Evolutionary conservation across 2,329 filamentous ascomycete species (phyloP), one percentile per base, ranked within the genome.

Genomic region (Penicillium digitatum): DNA sequence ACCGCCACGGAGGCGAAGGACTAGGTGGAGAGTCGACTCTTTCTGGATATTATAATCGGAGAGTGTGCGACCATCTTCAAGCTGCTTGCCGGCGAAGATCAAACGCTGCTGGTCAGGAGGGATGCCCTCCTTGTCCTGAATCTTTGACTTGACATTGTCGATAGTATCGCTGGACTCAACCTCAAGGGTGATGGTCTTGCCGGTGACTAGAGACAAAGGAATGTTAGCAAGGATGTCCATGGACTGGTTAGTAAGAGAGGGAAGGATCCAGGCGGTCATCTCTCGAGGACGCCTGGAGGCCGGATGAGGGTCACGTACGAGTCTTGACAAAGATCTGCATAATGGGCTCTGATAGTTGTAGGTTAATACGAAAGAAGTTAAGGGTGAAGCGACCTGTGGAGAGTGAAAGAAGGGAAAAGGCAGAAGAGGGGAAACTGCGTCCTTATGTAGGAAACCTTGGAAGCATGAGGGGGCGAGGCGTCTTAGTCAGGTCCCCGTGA

Each of bases 301-400:
- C 35, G 32, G 26, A 27, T 26, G 63, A 65, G 62, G 67, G 69
- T 66, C 69, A 87, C 87, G 83, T 81, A 90, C 87, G 84, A 68
- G 91, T 96, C 87, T 96, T 96, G 71, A 96, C 92, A 78, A 96
- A 96, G 83, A 96, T 96, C 84, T 96, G 92, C 92, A 96, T 95
- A 76, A 65, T 86, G 77, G 55, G 50, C 57, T 56, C 45, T 57
- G 54, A 52, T 47, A 57, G 37, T 58, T 44, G 52, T 51, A 55
- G 51, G 16, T 9, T 35, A 22, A 16, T 45, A 56, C 52, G 43
- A 52, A 52, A 56, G 56, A 49, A 62, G 63, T 45, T 20, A 24
- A 32, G 20, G 18, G 40, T 34, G 20, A 45, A 45, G 26, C 10
- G 16, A 27, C 24, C 26, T 14, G 55, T 54, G 52, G 47, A 58